Evolutionary conservation across 345 rosid species (phyloP), one percentile per base, ranked within the genome.

Genomic region (Capsella bursapastoris): DNA sequence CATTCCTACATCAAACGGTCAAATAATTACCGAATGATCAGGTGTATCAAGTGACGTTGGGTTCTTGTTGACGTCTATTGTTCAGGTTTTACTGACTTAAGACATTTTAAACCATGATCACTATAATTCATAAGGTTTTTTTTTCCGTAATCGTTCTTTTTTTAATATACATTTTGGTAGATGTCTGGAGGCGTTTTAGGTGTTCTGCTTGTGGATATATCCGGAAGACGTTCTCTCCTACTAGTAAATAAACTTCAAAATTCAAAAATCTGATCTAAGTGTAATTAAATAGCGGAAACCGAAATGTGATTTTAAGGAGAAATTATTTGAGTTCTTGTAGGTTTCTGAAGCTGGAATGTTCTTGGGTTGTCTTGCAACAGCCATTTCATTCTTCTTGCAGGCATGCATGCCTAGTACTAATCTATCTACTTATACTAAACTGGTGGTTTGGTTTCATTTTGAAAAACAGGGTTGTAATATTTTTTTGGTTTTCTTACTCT

Each of bases 31-130:
- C n/a, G 1, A 2, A 59, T 57, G 11, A 70, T 27, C 25, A 93
- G 98, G 98, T 64, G 89, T 91, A 79, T 85, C 98, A 0, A 90
- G 91, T 35, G 82, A 81, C 4, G 29, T 85, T 56, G 97, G 98
- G 78, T 88, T 84, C 65, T 84, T 89, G 28, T 84, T 86, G 37
- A 88, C 86, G 90, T 96, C 87, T 63, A 18, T 82, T 27, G 90
- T 91, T 73, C 96, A 93, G 97, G 98, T 90, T 64, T 3, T 60
- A 44, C 38, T 29, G 1, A 59, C 22, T 15, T 37, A 62, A 59
- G 29, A 62, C 18, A 18, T 18, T 55, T 10, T 45, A 45, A 28
- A 53, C 8, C 35, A 22, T 22, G 1, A 68, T 32, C 13, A 57
- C 51, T 43, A 9, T 5, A 16, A 28, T 18, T 63, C 6, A 8